Conservation (phyloP, 148 eudicot genomes). For the Nepenthes mirabilis region DNA sequence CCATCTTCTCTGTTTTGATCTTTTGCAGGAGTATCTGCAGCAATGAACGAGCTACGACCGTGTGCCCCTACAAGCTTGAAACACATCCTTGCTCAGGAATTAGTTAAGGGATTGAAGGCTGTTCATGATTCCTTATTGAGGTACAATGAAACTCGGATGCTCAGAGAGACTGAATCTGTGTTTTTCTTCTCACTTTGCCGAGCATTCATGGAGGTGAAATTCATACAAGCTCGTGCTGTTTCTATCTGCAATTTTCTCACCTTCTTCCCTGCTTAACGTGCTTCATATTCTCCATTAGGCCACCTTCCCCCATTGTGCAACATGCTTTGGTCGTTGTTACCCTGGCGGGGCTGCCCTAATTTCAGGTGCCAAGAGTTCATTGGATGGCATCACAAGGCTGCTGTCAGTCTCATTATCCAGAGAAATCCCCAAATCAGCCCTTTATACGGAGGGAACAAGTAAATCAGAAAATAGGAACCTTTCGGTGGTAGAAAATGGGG, state of each 20-base stretch:
- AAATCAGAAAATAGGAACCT: constrained; percentile 38
- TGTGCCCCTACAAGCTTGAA: constrained; percentile 94
- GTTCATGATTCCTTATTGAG: constrained; percentile 82
- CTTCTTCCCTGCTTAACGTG: neutral
- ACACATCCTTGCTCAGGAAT: constrained; percentile 81
- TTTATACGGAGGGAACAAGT: constrained; percentile 18
- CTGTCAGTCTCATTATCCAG: constrained; percentile 56
- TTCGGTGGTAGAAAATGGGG: constrained; percentile 44
- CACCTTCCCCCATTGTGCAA: constrained; percentile 74
- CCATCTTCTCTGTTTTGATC: constrained; percentile 1
- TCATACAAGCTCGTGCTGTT: neutral
- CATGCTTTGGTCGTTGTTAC: constrained; percentile 92
- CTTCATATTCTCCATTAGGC: constrained; percentile 33
- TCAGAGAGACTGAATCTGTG: constrained; percentile 68
- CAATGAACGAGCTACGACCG: constrained; percentile 94
- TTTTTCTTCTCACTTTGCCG: constrained; percentile 93
- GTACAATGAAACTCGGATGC: constrained; percentile 75
- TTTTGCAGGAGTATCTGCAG: constrained; percentile 73
- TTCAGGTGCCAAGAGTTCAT: constrained; percentile 56
- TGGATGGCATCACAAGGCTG: constrained; percentile 57
- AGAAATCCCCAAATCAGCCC: constrained; percentile 40
- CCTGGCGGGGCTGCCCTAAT: constrained; percentile 68
- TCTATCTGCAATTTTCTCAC: constrained; percentile 1
- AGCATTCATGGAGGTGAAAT: constrained; percentile 74
- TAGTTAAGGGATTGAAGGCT: constrained; percentile 67